Percentiles rank a stretch among this genome's conserved stretches.
phyloP scores from a whole-genome alignment of 225 moss, liverwort and hornwort species.

The Sphagnum tenellum region DNA sequence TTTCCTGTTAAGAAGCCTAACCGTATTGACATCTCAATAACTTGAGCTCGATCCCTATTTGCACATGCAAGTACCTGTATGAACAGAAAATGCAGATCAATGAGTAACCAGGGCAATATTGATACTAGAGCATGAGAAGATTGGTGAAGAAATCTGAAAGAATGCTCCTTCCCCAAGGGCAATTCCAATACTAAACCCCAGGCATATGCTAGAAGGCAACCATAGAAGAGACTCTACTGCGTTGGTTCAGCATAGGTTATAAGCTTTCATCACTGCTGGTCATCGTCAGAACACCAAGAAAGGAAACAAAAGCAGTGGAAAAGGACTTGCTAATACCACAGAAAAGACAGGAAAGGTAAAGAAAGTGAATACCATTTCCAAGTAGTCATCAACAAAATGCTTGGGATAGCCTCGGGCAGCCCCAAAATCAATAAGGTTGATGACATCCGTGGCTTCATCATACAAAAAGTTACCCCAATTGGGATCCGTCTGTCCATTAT shows the following conservation, averaged over 20 bases:
- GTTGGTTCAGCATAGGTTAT: no score
- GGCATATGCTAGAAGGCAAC: no score
- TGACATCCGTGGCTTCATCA: constrained; percentile 32
- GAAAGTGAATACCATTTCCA: constrained; percentile 25
- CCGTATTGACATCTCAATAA: constrained; percentile 63
- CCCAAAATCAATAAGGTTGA: constrained; percentile 58
- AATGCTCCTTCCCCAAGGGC: no score
- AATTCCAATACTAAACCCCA: no score
- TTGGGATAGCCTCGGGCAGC: constrained; percentile 40
- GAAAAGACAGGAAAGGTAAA: background rate
- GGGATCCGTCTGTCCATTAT: constrained; percentile 36
- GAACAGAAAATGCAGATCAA: background rate
- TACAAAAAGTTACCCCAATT: constrained; percentile 64
- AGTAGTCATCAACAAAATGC: constrained; percentile 43
- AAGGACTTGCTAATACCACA: no score
- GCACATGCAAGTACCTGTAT: constrained; percentile 91
- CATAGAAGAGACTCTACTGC: no score
- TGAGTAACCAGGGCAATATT: no score
- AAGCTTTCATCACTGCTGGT: no score
- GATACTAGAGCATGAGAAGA: no score
- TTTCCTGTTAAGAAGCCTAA: constrained; percentile 84
- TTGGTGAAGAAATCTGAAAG: no score
- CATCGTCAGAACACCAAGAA: no score
- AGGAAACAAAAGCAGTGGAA: no score
- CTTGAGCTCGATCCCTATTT: constrained; percentile 73